Conservation (phyloP, 169 alveolate species). For the Pseudocohnilembus persalinus region DNA sequence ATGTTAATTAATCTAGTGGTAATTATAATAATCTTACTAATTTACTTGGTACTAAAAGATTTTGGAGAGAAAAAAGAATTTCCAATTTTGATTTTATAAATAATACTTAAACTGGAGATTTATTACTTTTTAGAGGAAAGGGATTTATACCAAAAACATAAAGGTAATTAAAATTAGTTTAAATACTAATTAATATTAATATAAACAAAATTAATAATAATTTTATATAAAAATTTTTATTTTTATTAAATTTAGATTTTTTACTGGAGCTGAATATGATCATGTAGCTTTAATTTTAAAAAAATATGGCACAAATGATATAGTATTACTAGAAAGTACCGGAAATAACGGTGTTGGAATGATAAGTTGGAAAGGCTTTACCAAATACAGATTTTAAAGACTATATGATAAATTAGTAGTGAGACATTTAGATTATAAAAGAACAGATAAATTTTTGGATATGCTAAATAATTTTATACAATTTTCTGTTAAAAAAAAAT, state of each 20-base stretch:
- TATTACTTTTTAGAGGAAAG: not conserved
- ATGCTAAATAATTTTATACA: conserved; percentile 51
- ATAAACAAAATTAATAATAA: no score
- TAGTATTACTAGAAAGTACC: conserved; percentile 80
- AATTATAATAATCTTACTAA: not conserved
- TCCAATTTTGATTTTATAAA: not conserved
- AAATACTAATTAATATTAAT: no score
- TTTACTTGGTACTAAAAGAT: not conserved
- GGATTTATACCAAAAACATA: not conserved
- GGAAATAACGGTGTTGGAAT: conserved; percentile 67
- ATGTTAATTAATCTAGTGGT: not conserved
- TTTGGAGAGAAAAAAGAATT: not conserved
- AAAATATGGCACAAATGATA: conserved; percentile 44
- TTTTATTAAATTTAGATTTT: not conserved
- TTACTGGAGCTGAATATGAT: conserved; percentile 65
- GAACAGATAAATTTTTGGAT: conserved; percentile 28
- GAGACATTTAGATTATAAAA: conserved; percentile 48
- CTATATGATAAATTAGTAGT: conserved; percentile 52
- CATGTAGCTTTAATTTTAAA: conserved; percentile 88
- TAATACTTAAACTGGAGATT: not conserved
- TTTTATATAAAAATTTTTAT: no score
- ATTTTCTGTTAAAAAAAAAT: conserved; percentile 59
- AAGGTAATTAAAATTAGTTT: no score
- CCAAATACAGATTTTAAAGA: conserved; percentile 55
- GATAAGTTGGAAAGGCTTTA: conserved; percentile 62